These are phyloP conservation scores for Rhodamnia rubescens DNA, from an alignment of 345 rosid species.

Conservation along the genomic window DNA sequence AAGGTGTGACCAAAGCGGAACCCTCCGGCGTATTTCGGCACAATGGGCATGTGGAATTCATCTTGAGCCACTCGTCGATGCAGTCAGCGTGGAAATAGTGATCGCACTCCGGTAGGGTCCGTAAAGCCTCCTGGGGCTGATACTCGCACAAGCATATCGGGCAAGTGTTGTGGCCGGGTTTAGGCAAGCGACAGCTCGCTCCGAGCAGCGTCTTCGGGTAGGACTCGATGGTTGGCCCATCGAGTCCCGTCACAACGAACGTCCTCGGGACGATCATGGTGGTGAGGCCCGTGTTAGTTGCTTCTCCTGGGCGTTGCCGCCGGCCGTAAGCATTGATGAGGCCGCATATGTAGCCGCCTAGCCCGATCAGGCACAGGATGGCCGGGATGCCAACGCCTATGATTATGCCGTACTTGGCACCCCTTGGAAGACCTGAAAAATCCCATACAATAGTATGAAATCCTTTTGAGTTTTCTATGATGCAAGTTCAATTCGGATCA, in stretches of 20 bases:
- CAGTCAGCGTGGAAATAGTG: conserved; percentile 52
- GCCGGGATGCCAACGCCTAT: conserved; percentile 44
- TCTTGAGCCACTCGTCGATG: conserved; percentile 53
- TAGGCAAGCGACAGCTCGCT: conserved; percentile 36
- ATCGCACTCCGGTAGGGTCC: conserved; percentile 51
- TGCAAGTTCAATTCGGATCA: not conserved
- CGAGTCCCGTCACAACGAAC: conserved; percentile 14
- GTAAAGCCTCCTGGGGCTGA: conserved; percentile 32
- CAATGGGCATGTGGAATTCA: conserved; percentile 43
- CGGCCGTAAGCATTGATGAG: not conserved
- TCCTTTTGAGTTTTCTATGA: not conserved
- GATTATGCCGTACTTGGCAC: conserved; percentile 31
- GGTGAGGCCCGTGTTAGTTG: not conserved
- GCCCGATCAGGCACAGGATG: conserved; percentile 25
- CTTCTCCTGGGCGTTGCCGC: not conserved
- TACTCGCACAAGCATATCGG: conserved; percentile 48
- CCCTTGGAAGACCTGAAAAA: conserved; percentile 12
- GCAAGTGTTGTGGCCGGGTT: conserved; percentile 34
- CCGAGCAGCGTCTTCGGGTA: conserved; percentile 45
- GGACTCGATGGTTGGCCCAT: conserved; percentile 29
- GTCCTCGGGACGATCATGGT: not conserved
- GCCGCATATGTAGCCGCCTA: conserved; percentile 10
- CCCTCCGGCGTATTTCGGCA: conserved; percentile 34
- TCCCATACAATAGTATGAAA: not conserved
- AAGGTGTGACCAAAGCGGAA: not conserved